Evolutionary conservation across 208 protist genomes (phyloP), one percentile per base, ranked within the genome.

Genomic region (Trypanosoma mega): DNA sequence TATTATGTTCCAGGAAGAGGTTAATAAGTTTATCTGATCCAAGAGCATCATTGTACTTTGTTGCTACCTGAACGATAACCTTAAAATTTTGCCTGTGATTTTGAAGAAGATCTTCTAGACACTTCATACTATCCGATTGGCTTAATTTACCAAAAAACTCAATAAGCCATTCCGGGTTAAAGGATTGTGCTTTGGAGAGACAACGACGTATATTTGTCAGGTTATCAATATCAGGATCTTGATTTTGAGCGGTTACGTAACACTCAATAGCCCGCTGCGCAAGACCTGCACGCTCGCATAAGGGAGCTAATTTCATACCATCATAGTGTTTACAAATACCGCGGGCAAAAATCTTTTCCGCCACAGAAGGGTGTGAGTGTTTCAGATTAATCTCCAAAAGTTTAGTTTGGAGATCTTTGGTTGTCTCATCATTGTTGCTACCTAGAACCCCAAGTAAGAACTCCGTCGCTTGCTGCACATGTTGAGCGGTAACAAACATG

Each of bases 301-400:
- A 85, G 43, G 92, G 82, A 23, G 97, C 98, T 57, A 99, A 90
- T 34, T 75, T 75, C 52, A 81, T 74, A 33, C 82, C 77, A 79
- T 99, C 98, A 80, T 99, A 99, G 81, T 98, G 92, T 23, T 84
- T 89, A 81, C 99, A 98, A 58, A 98, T 91, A 51, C 95, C 89
- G 54, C 98, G 91, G 7, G 80, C 91, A 72, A 99, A 92, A 46
- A 99, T 99, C 55, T 97, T 96, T 72, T 99, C 98, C 3, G 98
- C 97, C 6, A 99, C 97, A 57, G 97, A 93, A 37, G 98, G 96
- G 20, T 93, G 87, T 14, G 94, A 97, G 57, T 94, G 90, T 70
- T 98, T 92, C n/a, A 99, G 76, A 76, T 99, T 99, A 63, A 99
- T 99, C 81, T 99, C 98, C 8, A 99, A 84, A 36, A 99, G 85